A percentile compares a stretch with the other conserved stretches of the same genome.
Conservation (phyloP, 306 rosid species). For the Dalbergia cultrata region DNA sequence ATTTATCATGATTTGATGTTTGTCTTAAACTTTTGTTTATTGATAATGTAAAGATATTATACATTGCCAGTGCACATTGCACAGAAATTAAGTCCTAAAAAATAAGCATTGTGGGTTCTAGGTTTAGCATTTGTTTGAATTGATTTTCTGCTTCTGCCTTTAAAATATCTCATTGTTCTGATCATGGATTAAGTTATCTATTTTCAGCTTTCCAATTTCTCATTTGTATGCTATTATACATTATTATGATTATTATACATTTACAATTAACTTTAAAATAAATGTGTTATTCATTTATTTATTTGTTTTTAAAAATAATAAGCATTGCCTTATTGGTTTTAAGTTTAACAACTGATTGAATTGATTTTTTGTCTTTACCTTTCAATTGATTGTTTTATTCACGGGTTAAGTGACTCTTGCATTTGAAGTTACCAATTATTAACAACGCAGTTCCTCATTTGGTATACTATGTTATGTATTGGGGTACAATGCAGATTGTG, state of each 20-base stretch:
- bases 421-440: background rate
- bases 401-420: background rate
- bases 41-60: no score
- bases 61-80: no score
- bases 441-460: conserved; percentile 5
- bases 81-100: no score
- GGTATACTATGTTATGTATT: conserved; percentile 32
- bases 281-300: no score
- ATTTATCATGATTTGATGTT: no score
- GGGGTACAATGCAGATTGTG: conserved; percentile 73
- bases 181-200: background rate
- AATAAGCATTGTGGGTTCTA: background rate
- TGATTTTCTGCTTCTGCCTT: conserved; percentile 21
- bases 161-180: conserved; percentile 2
- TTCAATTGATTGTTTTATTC: conserved; percentile 18
- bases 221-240: no score
- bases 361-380: background rate
- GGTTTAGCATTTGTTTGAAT: conserved; percentile 2
- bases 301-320: background rate
- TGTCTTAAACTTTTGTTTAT: no score
- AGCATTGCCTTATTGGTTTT: background rate
- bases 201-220: no score
- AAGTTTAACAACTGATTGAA: background rate
- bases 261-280: no score
- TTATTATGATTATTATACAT: no score